These are phyloP conservation scores for Starmerella stigmatis DNA, from an alignment of 805 yeast genomes.

Conservation along the genomic window DNA sequence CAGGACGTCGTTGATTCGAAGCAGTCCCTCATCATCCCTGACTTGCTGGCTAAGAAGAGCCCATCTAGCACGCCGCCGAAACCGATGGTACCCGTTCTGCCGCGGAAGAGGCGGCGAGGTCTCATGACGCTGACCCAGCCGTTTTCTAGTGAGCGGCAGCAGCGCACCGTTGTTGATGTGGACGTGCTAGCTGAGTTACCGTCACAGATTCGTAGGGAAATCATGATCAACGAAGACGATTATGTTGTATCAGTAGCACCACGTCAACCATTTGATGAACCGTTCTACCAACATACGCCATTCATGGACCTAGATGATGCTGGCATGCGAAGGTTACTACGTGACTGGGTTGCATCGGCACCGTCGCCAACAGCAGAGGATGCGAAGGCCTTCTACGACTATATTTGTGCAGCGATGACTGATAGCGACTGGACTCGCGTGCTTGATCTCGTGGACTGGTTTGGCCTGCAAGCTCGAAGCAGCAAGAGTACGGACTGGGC, in stretches of 20 bases:
- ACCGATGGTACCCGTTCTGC: conserved; percentile 13
- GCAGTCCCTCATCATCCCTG: conserved; percentile 1
- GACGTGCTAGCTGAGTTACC: conserved; percentile 60
- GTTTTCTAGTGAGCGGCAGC: conserved; percentile 22
- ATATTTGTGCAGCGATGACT: conserved; percentile 1
- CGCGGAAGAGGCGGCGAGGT: conserved; percentile 17
- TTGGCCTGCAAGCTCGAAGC: not conserved
- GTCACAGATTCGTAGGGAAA: conserved; percentile 49
- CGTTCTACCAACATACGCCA: not conserved
- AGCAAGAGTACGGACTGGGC: conserved; percentile 5
- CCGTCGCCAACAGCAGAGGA: conserved; percentile 13
- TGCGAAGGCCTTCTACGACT: conserved; percentile 11
- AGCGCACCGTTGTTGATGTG: conserved; percentile 40
- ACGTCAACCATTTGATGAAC: not conserved
- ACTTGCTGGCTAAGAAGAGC: not conserved
- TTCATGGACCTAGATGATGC: conserved; percentile 8
- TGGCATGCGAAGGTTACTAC: not conserved
- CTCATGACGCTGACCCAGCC: conserved; percentile 21
- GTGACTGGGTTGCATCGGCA: conserved; percentile 10
- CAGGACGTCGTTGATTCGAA: not conserved
- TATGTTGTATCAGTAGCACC: not conserved
- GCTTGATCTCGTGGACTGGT: conserved; percentile 8
- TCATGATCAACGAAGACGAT: conserved; percentile 29
- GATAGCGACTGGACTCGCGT: conserved; percentile 14
- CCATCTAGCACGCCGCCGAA: conserved; percentile 3